These are phyloP conservation scores for Cyclotella atomus DNA, from an alignment of 108 stramenopile genomes.

Conservation along the genomic window DNA sequence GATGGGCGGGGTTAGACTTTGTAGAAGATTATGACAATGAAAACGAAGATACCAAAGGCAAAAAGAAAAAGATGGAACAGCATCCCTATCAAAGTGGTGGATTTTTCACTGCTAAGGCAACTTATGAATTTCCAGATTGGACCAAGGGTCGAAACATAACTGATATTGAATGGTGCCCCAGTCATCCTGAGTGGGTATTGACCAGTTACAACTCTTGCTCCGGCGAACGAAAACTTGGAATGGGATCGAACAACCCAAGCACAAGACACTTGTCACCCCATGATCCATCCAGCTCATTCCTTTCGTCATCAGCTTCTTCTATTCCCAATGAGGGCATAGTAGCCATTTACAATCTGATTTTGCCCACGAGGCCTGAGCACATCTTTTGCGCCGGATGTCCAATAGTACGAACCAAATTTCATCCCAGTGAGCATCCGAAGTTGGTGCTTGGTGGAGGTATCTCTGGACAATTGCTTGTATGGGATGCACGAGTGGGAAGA, in stretches of 20 bases:
- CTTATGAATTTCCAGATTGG: slow-evolving; percentile 75
- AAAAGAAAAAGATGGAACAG: slow-evolving; percentile 33
- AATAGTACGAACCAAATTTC: slow-evolving; percentile 71
- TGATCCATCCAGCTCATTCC: slow-evolving; percentile 53
- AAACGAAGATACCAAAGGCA: slow-evolving; percentile 8
- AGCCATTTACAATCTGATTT: slow-evolving; percentile 81
- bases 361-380: slow-evolving; percentile 87
- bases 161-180: slow-evolving; percentile 86
- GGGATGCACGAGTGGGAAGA: slow-evolving; percentile 85
- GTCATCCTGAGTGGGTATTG: slow-evolving; percentile 79
- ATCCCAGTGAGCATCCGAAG: slow-evolving; percentile 84
- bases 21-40: slow-evolving; percentile 70
- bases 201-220: slow-evolving; percentile 58
- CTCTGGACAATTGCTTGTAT: slow-evolving; percentile 84
- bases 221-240: too few relatives aligned
- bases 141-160: slow-evolving; percentile 75
- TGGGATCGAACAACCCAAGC: too few relatives aligned
- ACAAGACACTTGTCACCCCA: too few relatives aligned
- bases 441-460: slow-evolving; percentile 78
- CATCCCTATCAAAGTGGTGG: slow-evolving; percentile 38
- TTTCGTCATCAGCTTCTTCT: slow-evolving; percentile 53
- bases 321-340: slow-evolving; percentile 72
- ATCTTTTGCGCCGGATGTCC: slow-evolving; percentile 87
- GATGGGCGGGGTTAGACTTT: too few relatives aligned
- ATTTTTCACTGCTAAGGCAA: slow-evolving; percentile 63